These are phyloP conservation scores for sunflower (Helianthus annuus) DNA, from an alignment of 129 eudicot genomes.

Conservation along the genomic window DNA sequence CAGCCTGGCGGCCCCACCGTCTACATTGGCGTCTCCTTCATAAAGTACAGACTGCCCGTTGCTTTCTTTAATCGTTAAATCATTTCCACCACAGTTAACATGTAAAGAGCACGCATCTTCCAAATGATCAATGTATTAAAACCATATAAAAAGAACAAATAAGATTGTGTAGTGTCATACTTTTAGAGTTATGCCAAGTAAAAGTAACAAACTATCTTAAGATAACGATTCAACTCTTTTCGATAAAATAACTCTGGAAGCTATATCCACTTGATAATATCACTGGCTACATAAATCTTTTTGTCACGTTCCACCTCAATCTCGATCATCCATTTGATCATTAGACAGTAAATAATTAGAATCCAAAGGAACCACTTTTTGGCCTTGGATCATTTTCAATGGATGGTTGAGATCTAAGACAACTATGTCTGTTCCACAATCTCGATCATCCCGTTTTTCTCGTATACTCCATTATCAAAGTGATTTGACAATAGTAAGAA, in stretches of 20 bases:
- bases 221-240: too few relatives aligned
- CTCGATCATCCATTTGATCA: background rate
- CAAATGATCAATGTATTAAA: background rate
- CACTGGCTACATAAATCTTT: too few relatives aligned
- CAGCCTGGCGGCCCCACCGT: conserved; percentile 63
- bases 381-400: background rate
- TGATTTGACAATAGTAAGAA: background rate
- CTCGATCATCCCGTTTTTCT: background rate
- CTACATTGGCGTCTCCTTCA: conserved; percentile 71
- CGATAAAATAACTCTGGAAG: too few relatives aligned
- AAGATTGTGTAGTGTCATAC: background rate
- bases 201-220: background rate
- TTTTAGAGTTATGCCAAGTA: background rate
- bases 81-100: conserved; percentile 83
- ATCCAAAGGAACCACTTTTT: too few relatives aligned
- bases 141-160: background rate
- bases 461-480: background rate
- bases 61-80: conserved; percentile 39
- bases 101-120: conserved; percentile 89
- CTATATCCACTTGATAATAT: too few relatives aligned
- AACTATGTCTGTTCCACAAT: background rate
- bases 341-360: too few relatives aligned
- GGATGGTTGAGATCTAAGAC: background rate
- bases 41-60: conserved; percentile 42
- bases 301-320: too few relatives aligned